Evolutionary conservation across 2,329 filamentous ascomycete genomes (phyloP).

Genomic region (Westerdykella sp.): DNA sequence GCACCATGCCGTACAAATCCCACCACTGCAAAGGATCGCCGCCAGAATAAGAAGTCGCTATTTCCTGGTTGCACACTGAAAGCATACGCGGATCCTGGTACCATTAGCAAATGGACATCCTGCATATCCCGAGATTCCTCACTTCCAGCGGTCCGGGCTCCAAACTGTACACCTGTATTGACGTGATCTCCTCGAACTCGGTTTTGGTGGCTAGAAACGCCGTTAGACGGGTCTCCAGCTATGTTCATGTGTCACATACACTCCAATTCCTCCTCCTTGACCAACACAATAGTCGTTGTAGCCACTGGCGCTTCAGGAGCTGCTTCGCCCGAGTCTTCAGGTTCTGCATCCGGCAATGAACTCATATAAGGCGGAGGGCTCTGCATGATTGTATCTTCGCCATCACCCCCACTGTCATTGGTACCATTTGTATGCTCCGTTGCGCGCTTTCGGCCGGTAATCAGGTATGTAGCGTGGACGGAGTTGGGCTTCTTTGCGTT

Average conservation of each 20-base stretch:
- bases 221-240: conserved; percentile 8
- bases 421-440: conserved; percentile 33
- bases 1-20: conserved; percentile 65
- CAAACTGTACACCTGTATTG: conserved; percentile 84
- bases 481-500: conserved; percentile 67
- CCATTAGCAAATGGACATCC: conserved; percentile 41
- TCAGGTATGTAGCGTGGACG: conserved; percentile 86
- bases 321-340: conserved; percentile 23
- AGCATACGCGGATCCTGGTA: conserved; percentile 61
- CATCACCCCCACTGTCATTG: conserved; percentile 41
- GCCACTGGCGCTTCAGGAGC: conserved; percentile 45
- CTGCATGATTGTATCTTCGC: conserved; percentile 61
- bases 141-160: conserved; percentile 63
- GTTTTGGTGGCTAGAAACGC: conserved; percentile 54
- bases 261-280: conserved; percentile 65
- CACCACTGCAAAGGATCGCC: conserved; percentile 56
- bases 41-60: conserved; percentile 49
- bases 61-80: conserved; percentile 61
- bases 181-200: conserved; percentile 65
- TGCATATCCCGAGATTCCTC: conserved; percentile 8
- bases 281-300: conserved; percentile 58
- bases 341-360: conserved; percentile 51
- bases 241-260: conserved; percentile 40
- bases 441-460: conserved; percentile 61
- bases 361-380: conserved; percentile 59